These are phyloP conservation scores for Tetradesmus lagerheimii DNA, from an alignment of 139 green algal genomes.

Conservation along the genomic window DNA sequence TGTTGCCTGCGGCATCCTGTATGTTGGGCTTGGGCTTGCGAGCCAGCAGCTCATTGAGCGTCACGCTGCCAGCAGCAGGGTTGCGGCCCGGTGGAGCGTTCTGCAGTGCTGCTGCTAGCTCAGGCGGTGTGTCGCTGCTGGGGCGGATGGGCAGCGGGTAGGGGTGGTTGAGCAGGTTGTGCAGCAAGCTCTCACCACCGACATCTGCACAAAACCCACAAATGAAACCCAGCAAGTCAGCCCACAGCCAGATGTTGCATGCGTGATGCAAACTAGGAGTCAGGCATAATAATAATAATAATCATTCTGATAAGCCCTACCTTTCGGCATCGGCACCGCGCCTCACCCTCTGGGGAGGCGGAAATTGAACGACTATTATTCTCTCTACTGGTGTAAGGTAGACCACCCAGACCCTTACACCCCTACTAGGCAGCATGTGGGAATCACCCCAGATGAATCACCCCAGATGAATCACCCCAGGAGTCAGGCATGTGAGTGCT, in stretches of 20 bases:
- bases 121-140: not conserved
- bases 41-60: conserved; percentile 31
- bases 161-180: conserved; percentile 26
- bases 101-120: not conserved
- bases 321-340: no score
- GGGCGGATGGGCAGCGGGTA: conserved; percentile 11
- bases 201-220: not conserved
- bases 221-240: not conserved
- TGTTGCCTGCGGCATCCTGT: conserved; percentile 30
- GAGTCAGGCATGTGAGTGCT: not conserved
- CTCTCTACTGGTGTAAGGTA: no score
- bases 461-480: no score
- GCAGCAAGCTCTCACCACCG: conserved; percentile 35
- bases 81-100: not conserved
- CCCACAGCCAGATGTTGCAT: not conserved
- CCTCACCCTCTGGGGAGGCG: no score
- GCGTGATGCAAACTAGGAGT: not conserved
- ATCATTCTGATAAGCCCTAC: no score
- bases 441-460: no score
- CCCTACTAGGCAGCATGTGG: no score
- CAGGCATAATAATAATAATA: no score
- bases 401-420: no score
- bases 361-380: no score
- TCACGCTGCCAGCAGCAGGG: conserved; percentile 16
- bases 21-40: conserved; percentile 1